Percentiles rank a stretch among this genome's conserved stretches.
Conservation (phyloP, 225 moss, liverwort and hornwort genomes). For the Asterella californica region DNA sequence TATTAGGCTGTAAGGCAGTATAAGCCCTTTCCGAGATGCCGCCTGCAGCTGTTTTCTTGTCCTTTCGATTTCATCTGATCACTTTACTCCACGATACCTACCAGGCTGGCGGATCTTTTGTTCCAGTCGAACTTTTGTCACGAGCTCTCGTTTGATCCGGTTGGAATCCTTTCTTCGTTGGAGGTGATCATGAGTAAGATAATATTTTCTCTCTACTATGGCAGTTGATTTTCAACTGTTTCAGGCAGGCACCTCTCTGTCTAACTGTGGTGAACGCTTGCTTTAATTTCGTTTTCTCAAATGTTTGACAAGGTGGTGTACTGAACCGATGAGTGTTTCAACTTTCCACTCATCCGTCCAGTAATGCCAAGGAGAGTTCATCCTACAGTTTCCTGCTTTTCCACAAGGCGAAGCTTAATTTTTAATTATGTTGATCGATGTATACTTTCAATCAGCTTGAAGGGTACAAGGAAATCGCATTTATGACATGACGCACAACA, state of each 20-base stretch:
- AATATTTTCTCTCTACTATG: background rate
- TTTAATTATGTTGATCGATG: background rate
- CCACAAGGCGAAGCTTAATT: background rate
- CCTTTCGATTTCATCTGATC: background rate
- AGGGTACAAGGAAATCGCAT: background rate
- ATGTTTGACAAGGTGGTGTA: too few species aligned
- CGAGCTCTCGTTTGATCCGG: background rate
- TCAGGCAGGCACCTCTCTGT: too few species aligned
- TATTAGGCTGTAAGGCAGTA: background rate
- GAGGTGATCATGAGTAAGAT: background rate
- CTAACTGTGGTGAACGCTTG: too few species aligned
- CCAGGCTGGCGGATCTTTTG: background rate
- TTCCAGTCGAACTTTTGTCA: background rate
- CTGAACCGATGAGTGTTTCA: background rate
- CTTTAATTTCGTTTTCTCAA: too few species aligned
- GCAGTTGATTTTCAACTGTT: background rate
- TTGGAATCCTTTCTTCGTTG: background rate
- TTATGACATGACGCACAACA: background rate
- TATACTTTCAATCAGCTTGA: background rate
- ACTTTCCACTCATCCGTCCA: background rate
- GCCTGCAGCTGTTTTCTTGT: background rate
- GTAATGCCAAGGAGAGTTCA: background rate
- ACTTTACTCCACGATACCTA: background rate
- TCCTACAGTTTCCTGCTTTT: background rate
- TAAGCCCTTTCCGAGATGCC: background rate